A percentile compares a stretch with the other conserved stretches of the same genome.
phyloP scores from a whole-genome alignment of 139 green algal species.

The Yamagishiella unicocca region DNA sequence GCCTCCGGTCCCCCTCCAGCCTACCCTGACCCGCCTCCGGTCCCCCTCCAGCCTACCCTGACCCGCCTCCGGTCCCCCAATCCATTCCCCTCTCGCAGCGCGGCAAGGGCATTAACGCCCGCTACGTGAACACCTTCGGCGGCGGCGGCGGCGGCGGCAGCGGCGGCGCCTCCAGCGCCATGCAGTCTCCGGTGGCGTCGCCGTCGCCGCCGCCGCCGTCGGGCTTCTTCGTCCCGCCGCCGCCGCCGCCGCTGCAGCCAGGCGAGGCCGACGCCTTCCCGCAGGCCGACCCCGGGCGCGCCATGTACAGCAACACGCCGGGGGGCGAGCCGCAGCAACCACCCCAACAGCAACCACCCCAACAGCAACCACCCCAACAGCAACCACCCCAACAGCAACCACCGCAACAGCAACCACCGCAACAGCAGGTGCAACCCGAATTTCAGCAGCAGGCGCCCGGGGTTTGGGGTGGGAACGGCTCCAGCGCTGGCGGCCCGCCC shows the following conservation, averaged over 20 bases:
- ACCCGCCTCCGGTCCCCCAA: background rate
- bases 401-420: no score
- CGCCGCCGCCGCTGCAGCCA: conserved; percentile 8
- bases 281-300: background rate
- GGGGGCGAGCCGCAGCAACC: no score
- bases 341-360: background rate
- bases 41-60: background rate
- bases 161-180: background rate
- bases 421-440: background rate
- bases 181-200: background rate
- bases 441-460: no score
- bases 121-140: conserved; percentile 42
- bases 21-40: background rate
- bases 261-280: background rate
- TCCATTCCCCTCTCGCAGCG: background rate
- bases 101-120: conserved; percentile 33
- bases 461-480: background rate
- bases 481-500: background rate
- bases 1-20: no score
- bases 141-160: background rate
- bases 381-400: no score
- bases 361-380: no score
- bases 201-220: background rate
- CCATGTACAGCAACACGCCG: background rate
- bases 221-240: conserved; percentile 20